Evolutionary conservation across 768 basidiomycete species (phyloP), one percentile per base, ranked within the genome.

Genomic region (Tulasnella calospora): DNA sequence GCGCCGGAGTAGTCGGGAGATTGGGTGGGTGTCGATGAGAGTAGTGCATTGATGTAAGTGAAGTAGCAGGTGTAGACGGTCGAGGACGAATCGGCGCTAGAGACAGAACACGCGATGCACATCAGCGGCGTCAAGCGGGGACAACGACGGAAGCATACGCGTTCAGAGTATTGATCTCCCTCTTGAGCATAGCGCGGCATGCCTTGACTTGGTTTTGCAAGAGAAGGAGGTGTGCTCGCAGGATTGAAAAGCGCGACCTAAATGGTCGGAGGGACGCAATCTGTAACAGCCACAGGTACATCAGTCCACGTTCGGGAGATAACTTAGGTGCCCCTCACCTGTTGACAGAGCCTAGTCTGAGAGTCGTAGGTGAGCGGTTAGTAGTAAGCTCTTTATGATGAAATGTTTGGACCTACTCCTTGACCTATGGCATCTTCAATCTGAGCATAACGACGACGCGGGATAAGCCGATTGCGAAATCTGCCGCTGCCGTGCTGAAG

Each of bases 391-490:
- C 82, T 15, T 88, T 83, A 89, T 90, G 67, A 55, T 79, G 47
- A 23, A 35, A 3, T n/a, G n/a, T 19, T 41, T 33, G 17, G 38
- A 67, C 21, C 30, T 79, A 93, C 92, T 77, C 90, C 92, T 84
- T 91, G 92, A 21, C 88, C 89, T 21, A 92, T 85, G 15, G 92
- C 90, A 77, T 87, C 89, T 81, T 92, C 92, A 3, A 88, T 86
- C 88, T 89, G 80, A 67, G 81, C 8, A 61, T 21, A 35, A 67
- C 27, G 12, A 36, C 47, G 55, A 9, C n/a, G 38, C 5, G 38
- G 71, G 35, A 9, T 41, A 23, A 79, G 23, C 57, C 23, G n/a
- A 35, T n/a, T 38, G 51, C 27, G 27, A 46, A 73, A n/a, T 71
- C 9, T 73, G 10, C 0, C 10, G 21, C 19, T 47, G 35, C 23